Percentiles rank a stretch among this genome's conserved stretches.
Conservation (phyloP, 2,329 filamentous ascomycete genomes). For the Diplocarpon rosae region DNA sequence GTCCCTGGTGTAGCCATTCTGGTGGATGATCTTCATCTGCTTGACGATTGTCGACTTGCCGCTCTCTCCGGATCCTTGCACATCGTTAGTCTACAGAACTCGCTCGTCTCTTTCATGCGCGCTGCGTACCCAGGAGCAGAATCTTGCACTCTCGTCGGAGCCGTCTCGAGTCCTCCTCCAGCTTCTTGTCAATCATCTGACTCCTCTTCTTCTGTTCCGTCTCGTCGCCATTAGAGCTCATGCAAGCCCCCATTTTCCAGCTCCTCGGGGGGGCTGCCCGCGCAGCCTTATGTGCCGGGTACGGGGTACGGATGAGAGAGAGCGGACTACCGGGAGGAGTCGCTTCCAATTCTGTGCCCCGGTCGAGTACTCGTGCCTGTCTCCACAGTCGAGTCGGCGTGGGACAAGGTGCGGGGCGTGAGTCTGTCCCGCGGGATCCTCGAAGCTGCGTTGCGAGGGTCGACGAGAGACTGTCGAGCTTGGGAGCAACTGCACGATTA, state of each 20-base stretch:
- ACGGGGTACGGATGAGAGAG: background rate
- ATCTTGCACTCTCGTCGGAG: conserved; percentile 99
- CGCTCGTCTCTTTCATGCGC: conserved; percentile 1
- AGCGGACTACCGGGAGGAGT: background rate
- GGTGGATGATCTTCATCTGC: conserved; percentile 99
- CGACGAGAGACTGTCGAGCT: conserved; percentile 10
- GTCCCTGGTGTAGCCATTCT: conserved; percentile 92
- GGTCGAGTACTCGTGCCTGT: background rate
- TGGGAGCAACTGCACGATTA: conserved; percentile 7
- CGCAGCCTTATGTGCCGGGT: conserved; percentile 18
- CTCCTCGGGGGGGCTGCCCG: conserved; percentile 18
- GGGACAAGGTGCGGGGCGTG: background rate
- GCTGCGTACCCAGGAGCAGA: conserved; percentile 68
- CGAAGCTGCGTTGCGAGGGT: conserved; percentile 9
- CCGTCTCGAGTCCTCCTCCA: conserved; percentile 90
- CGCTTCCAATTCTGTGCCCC: background rate
- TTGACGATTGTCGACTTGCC: conserved; percentile 99
- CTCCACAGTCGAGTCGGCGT: background rate
- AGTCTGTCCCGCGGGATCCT: conserved; percentile 4
- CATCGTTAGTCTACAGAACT: conserved; percentile 13
- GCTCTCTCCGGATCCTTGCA: conserved; percentile 85
- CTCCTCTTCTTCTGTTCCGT: conserved; percentile 91
- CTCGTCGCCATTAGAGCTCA: conserved; percentile 75
- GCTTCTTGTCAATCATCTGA: conserved; percentile 83
- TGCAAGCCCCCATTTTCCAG: conserved; percentile 75